phyloP scores from a whole-genome alignment of 352 stramenopile species.

The Blastocystis hominis region DNA sequence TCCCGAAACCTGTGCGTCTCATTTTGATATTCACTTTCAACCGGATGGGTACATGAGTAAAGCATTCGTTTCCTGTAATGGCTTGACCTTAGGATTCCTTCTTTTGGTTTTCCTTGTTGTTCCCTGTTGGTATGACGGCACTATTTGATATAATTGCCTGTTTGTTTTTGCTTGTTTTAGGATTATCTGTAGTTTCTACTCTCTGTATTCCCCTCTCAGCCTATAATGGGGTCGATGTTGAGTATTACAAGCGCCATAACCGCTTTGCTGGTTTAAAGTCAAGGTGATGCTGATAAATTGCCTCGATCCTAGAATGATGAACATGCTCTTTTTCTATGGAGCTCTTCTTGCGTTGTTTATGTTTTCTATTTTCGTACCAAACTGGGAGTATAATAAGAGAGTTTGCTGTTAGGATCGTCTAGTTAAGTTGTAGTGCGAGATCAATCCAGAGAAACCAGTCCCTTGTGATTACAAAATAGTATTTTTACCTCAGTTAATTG shows the following conservation, averaged over 20 bases:
- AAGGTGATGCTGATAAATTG: not conserved
- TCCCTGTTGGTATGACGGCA: not conserved
- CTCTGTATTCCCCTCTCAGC: not conserved
- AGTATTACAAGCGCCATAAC: constrained; percentile 14
- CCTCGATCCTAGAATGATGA: not conserved
- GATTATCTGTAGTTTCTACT: not conserved
- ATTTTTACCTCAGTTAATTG: not conserved
- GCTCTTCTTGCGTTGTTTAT: constrained; percentile 2
- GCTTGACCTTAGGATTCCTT: not conserved
- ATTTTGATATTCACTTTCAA: constrained; percentile 4
- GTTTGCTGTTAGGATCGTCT: not conserved
- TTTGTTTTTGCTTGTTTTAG: not conserved
- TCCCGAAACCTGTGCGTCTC: not conserved
- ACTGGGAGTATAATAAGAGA: constrained; percentile 47
- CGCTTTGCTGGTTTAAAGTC: not conserved
- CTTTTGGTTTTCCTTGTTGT: constrained; percentile 4
- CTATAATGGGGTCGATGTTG: not conserved
- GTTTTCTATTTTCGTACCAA: constrained; percentile 32
- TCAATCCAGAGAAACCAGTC: not conserved
- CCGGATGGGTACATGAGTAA: constrained; percentile 7
- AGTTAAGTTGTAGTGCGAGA: not conserved
- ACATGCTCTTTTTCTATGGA: constrained; percentile 9
- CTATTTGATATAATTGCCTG: not conserved
- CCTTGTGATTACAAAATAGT: constrained; percentile 39
- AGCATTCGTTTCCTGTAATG: not conserved